Conservation (phyloP, 805 yeast genomes). For the Zygoascus biomembranicola region DNA sequence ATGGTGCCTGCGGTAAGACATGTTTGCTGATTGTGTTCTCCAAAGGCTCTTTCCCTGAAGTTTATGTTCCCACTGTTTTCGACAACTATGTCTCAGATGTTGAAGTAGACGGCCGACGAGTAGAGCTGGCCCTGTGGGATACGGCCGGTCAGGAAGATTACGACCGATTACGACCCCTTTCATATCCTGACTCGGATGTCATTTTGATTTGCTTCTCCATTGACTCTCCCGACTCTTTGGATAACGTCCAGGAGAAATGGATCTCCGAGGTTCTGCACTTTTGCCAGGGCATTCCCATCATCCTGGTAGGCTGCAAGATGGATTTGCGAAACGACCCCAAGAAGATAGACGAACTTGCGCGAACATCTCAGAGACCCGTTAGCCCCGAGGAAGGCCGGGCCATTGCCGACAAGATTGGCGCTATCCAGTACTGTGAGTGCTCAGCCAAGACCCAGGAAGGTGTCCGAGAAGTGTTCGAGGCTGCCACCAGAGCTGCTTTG, state of each 20-base stretch:
- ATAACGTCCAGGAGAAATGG: constrained; percentile 94
- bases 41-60: constrained; percentile 88
- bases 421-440: constrained; percentile 80
- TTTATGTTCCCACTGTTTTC: constrained; percentile 92
- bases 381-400: constrained; percentile 74
- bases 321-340: constrained; percentile 79
- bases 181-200: constrained; percentile 89
- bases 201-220: constrained; percentile 85
- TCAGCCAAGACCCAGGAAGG: constrained; percentile 88
- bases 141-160: constrained; percentile 98
- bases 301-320: constrained; percentile 84
- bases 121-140: constrained; percentile 94
- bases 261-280: constrained; percentile 87
- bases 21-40: constrained; percentile 78
- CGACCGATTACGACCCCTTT: constrained; percentile 83
- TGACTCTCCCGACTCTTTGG: constrained; percentile 85
- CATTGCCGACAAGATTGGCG: constrained; percentile 85
- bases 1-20: constrained; percentile 96
- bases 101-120: constrained; percentile 82
- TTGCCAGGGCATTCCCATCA: constrained; percentile 91
- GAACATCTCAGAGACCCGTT: constrained; percentile 74
- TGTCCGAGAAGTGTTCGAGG: constrained; percentile 87
- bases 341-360: constrained; percentile 66
- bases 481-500: constrained; percentile 86
- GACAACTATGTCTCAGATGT: constrained; percentile 98